Evolutionary conservation across 306 rosid genomes (phyloP), one percentile per base, ranked within the genome.

Genomic region (Canavalia gladiata): DNA sequence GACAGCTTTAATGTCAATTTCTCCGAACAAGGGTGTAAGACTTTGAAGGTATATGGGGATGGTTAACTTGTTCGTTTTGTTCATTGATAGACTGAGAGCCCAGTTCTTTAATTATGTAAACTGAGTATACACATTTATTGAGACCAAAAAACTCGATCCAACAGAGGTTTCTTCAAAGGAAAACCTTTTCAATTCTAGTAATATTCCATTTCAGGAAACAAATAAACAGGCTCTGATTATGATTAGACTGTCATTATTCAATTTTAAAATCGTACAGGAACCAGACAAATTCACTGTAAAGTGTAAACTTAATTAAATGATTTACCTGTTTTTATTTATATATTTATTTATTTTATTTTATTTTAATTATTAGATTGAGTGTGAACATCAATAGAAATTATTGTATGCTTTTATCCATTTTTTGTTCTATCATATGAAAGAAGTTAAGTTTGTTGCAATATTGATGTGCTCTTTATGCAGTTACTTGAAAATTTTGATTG

Each of bases 1-100:
- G 90, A 87, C 81, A 79, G 89, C 87, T 90, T 93, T 52, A 85
- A 79, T 39, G 60, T 79, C n/a, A 72, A 57, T 5, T 84, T 76
- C 84, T 78, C 91, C 87, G 87, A 88, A 76, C 82, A 82, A 86
- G 92, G 90, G 59, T 92, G 97, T 91, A 90, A 79, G 81, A 82
- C 98, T 30, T 75, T 95, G 47, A 95, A 90, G 99, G 99, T 93
- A 90, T 70, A 42, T 11, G 6, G 65, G 72, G 75, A 66, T 84
- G 62, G 25, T 72, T 89, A 34, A 81, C 49, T 81, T 63, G 66
- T 74, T 35, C 11, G n/a, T 28, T 76, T 87, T 2, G 5, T 64
- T 45, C 6, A 35, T 70, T 11, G 5, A 18, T 18, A 18, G 25
- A 18, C 25, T 18, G 25, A 18, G 25, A 18, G 25, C 25, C 25